These are phyloP conservation scores for Veloporphyrellus conicus DNA, from an alignment of 1,284 basidiomycete species.

Conservation along the genomic window DNA sequence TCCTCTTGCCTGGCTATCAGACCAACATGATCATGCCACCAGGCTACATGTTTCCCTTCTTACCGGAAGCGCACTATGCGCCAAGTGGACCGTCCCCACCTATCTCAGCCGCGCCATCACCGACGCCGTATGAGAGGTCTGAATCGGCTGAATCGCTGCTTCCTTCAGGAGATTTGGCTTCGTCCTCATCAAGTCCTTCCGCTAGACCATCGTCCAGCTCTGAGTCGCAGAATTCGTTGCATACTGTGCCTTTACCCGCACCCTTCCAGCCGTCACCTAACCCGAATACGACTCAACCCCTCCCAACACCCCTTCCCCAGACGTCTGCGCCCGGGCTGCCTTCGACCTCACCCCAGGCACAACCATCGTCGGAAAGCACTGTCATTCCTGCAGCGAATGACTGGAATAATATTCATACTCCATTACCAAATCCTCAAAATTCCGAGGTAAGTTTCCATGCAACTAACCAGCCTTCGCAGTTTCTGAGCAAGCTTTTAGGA, in stretches of 20 bases:
- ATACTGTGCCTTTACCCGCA: slow-evolving; percentile 3
- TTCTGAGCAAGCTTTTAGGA: slow-evolving; percentile 14
- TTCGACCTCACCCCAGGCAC: not conserved
- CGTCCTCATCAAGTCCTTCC: slow-evolving; percentile 13
- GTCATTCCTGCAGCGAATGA: not conserved
- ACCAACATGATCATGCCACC: slow-evolving; percentile 6
- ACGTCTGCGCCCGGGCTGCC: not conserved
- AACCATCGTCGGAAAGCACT: slow-evolving; percentile 4
- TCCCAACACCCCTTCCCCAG: slow-evolving; percentile 4
- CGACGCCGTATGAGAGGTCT: slow-evolving; percentile 16
- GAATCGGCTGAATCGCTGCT: slow-evolving; percentile 8
- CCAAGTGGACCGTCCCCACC: slow-evolving; percentile 41
- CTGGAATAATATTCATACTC: slow-evolving; percentile 13
- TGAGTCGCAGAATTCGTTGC: slow-evolving; percentile 7
- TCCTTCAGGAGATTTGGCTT: not conserved
- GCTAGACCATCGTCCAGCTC: slow-evolving; percentile 5
- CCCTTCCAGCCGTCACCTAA: slow-evolving; percentile 13
- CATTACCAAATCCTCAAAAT: slow-evolving; percentile 3
- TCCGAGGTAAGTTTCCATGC: slow-evolving; percentile 8
- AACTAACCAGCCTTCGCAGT: not conserved
- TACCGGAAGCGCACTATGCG: slow-evolving; percentile 26
- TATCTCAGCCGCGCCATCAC: slow-evolving; percentile 39
- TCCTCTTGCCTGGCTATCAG: slow-evolving; percentile 2
- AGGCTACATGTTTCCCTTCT: slow-evolving; percentile 22
- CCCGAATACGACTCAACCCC: slow-evolving; percentile 7